phyloP scores from a whole-genome alignment of 164 flowering plant genomes.

The Saururus chinensis region DNA sequence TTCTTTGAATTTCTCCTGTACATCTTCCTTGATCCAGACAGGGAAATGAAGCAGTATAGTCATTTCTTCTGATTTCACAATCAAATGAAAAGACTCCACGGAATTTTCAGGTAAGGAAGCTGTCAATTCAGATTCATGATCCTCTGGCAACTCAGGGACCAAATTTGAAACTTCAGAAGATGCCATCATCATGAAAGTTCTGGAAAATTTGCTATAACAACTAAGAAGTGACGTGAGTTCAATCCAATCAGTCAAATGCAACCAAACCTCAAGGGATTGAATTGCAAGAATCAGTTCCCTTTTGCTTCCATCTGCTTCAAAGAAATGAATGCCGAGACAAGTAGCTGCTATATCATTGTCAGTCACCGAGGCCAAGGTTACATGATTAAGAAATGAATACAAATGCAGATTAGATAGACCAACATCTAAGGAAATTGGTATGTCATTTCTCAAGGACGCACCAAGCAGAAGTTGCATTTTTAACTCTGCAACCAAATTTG shows the following conservation, averaged over 20 bases:
- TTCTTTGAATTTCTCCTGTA: slow-evolving; percentile 3
- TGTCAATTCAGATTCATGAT: slow-evolving; percentile 9
- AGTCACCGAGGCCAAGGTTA: slow-evolving; percentile 27
- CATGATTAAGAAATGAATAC: slow-evolving; percentile 32
- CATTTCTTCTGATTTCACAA: slow-evolving; percentile 37
- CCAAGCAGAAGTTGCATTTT: slow-evolving; percentile 43
- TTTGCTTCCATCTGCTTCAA: slow-evolving; percentile 18
- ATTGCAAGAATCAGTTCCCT: slow-evolving; percentile 31
- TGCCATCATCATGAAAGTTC: slow-evolving; percentile 5
- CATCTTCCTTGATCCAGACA: slow-evolving; percentile 15
- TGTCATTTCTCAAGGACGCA: slow-evolving; percentile 39
- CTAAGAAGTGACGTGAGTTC: slow-evolving; percentile 30
- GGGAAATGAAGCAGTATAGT: slow-evolving; percentile 51
- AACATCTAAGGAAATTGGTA: slow-evolving; percentile 24
- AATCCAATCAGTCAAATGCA: slow-evolving; percentile 52
- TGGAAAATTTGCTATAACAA: slow-evolving; percentile 16
- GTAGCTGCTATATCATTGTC: slow-evolving; percentile 19
- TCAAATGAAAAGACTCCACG: slow-evolving; percentile 12
- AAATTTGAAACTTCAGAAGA: slow-evolving; percentile 12
- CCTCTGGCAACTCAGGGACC: slow-evolving; percentile 3
- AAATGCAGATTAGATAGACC: slow-evolving; percentile 33
- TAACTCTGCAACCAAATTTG: slow-evolving; percentile 32
- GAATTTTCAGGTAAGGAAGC: slow-evolving; percentile 8
- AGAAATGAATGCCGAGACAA: slow-evolving; percentile 33
- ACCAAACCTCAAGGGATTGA: slow-evolving; percentile 62